A percentile compares a stretch with the other conserved stretches of the same genome.
phyloP scores from a whole-genome alignment of 2,329 filamentous ascomycete genomes.

The Nemania diffusa region DNA sequence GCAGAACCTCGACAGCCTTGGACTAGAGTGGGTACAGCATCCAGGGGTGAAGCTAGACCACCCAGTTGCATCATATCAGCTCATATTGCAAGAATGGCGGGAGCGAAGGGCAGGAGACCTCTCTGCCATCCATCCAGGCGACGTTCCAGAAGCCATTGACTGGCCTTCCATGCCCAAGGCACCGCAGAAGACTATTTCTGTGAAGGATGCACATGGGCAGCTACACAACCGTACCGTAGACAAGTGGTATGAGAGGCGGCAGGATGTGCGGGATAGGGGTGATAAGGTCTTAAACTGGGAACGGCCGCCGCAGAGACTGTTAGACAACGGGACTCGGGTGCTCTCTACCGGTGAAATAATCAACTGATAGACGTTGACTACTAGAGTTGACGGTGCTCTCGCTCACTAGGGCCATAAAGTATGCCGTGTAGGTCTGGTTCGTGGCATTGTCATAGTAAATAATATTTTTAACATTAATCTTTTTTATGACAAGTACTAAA shows the following conservation, averaged over 20 bases:
- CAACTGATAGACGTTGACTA: conserved; percentile 2
- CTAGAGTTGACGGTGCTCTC: too few species aligned
- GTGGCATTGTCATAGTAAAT: too few species aligned
- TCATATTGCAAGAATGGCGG: conserved; percentile 45
- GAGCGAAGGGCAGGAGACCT: conserved; percentile 23
- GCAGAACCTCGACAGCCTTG: conserved; percentile 38
- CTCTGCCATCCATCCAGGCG: conserved; percentile 26
- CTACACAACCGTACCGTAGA: not conserved
- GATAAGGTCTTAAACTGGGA: conserved; percentile 42
- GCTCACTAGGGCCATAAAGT: too few species aligned
- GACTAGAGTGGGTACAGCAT: conserved; percentile 48
- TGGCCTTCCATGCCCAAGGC: conserved; percentile 40
- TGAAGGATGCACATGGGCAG: not conserved
- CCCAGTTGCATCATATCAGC: conserved; percentile 40
- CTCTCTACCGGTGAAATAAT: conserved; percentile 26
- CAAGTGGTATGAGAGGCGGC: conserved; percentile 4
- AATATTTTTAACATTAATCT: too few species aligned
- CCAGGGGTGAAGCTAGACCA: conserved; percentile 49
- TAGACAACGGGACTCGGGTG: conserved; percentile 19
- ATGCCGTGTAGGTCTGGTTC: too few species aligned
- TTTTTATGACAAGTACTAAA: too few species aligned
- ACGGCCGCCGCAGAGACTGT: conserved; percentile 37
- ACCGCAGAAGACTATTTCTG: conserved; percentile 4
- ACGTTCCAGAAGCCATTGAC: conserved; percentile 40
- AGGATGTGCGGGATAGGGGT: conserved; percentile 19